phyloP scores from a whole-genome alignment of 495 filamentous ascomycete species.

The Neurospora tetrasperma region DNA sequence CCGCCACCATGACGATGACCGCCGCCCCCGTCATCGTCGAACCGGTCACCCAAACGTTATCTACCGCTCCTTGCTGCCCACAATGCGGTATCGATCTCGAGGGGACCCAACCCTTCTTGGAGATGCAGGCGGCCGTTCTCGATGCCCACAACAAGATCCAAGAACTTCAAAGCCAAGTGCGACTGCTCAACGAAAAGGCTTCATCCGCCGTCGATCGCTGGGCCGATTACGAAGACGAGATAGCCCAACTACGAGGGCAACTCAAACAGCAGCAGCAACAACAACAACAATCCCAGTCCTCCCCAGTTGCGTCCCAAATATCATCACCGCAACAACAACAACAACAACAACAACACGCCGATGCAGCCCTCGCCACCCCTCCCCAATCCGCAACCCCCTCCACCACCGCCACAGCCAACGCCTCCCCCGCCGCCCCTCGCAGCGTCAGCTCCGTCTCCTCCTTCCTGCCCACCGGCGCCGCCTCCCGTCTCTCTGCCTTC shows the following conservation, averaged over 20 bases:
- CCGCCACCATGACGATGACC: background rate
- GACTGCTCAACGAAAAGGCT: conserved; percentile 64
- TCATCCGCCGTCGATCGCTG: conserved; percentile 68
- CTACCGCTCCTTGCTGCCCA: conserved; percentile 23
- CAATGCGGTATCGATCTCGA: conserved; percentile 28
- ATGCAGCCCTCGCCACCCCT: conserved; percentile 11
- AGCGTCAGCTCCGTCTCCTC: conserved; percentile 18
- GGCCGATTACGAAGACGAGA: conserved; percentile 91
- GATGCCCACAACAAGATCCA: conserved; percentile 59
- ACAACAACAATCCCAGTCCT: conserved; percentile 3
- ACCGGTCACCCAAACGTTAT: background rate
- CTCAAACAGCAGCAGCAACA: conserved; percentile 9
- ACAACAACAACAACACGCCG: conserved; percentile 6
- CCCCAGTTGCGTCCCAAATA: conserved; percentile 17
- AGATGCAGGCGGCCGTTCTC: conserved; percentile 39
- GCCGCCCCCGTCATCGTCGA: background rate
- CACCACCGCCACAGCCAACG: conserved; percentile 11
- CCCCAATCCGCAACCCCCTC: conserved; percentile 17
- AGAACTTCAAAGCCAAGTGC: conserved; percentile 74
- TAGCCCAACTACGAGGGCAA: conserved; percentile 52
- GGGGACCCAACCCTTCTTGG: conserved; percentile 25
- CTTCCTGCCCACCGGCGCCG: conserved; percentile 33
- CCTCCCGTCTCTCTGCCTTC: conserved; percentile 53
- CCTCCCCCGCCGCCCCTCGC: conserved; percentile 1
- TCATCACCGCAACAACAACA: conserved; percentile 7